Percentiles rank a stretch among this genome's conserved stretches.
Conservation (phyloP, 768 basidiomycete genomes). For the Suillus brevipes region DNA sequence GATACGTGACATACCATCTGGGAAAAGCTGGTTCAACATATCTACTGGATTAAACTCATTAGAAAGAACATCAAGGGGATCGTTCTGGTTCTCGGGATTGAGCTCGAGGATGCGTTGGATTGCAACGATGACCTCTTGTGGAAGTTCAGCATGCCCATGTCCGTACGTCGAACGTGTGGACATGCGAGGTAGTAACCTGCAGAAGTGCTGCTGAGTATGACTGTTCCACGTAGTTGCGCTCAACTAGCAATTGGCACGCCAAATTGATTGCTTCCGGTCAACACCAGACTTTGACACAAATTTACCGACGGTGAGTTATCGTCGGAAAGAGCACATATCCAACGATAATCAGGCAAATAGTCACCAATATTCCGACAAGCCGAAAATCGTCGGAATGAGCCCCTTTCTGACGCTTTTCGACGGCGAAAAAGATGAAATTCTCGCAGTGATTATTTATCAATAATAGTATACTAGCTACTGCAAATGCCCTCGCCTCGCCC, state of each 20-base stretch:
- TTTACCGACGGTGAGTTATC: no score
- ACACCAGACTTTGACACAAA: no score
- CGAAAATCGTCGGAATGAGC: no score
- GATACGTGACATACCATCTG: constrained; percentile 59
- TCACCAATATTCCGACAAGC: no score
- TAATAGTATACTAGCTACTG: no score
- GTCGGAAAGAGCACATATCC: no score
- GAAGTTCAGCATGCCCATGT: constrained; percentile 46
- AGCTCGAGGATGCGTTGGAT: constrained; percentile 72
- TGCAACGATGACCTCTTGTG: constrained; percentile 65
- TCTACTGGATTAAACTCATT: constrained; percentile 56
- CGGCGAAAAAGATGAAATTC: no score
- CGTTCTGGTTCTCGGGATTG: constrained; percentile 41
- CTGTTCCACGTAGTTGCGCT: not conserved
- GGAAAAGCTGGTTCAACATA: constrained; percentile 65
- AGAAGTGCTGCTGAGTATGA: not conserved
- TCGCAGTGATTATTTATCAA: no score
- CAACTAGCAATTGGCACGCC: not conserved
- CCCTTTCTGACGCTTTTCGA: no score
- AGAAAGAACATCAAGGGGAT: constrained; percentile 59
- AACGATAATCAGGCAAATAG: no score
- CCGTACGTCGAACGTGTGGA: not conserved
- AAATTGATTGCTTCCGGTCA: constrained; percentile 5
- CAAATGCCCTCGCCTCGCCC: no score
- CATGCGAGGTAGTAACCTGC: constrained; percentile 3